Percentiles rank a stretch among this genome's conserved stretches.
Conservation (phyloP, 1,284 basidiomycete genomes). For the Pterulicium gracile region DNA sequence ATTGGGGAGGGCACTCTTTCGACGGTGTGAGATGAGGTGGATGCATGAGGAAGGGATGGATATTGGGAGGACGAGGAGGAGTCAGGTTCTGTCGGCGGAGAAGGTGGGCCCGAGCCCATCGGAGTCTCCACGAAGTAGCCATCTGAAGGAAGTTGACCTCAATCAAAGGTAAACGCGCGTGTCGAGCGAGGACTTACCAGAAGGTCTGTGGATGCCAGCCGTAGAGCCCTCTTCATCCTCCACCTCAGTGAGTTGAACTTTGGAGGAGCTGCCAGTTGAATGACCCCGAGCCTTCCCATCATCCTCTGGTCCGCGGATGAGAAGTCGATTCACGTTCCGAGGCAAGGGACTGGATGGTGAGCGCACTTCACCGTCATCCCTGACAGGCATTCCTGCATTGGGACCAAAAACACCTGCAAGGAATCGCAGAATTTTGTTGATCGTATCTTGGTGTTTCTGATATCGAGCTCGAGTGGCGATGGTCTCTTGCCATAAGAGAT, state of each 20-base stretch:
- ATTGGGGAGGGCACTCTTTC: slow-evolving; percentile 19
- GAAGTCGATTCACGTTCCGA: slow-evolving; percentile 40
- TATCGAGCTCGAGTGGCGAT: slow-evolving; percentile 70
- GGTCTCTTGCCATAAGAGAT: slow-evolving; percentile 89
- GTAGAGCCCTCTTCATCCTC: slow-evolving; percentile 25
- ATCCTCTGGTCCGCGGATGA: slow-evolving; percentile 45
- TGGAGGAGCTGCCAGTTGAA: slow-evolving; percentile 3
- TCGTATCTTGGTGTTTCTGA: slow-evolving; percentile 93
- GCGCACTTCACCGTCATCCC: slow-evolving; percentile 26
- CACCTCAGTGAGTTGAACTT: slow-evolving; percentile 25
- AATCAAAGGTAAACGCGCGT: slow-evolving; percentile 10
- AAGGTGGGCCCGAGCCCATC: background rate
- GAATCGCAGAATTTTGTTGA: slow-evolving; percentile 92
- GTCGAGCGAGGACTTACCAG: slow-evolving; percentile 15
- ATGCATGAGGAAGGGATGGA: slow-evolving; percentile 13
- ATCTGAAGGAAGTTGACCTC: slow-evolving; percentile 9
- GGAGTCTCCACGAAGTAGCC: background rate
- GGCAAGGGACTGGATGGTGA: slow-evolving; percentile 36
- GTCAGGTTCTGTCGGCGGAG: slow-evolving; percentile 10
- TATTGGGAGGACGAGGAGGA: slow-evolving; percentile 12
- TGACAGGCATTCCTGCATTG: slow-evolving; percentile 28
- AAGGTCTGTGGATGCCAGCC: slow-evolving; percentile 14
- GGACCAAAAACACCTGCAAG: slow-evolving; percentile 87
- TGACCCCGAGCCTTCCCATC: no score
- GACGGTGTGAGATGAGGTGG: slow-evolving; percentile 15